Base-by-base conservation (phyloP, 2,329 filamentous ascomycete species). In the Aspergillus sp. region DNA sequence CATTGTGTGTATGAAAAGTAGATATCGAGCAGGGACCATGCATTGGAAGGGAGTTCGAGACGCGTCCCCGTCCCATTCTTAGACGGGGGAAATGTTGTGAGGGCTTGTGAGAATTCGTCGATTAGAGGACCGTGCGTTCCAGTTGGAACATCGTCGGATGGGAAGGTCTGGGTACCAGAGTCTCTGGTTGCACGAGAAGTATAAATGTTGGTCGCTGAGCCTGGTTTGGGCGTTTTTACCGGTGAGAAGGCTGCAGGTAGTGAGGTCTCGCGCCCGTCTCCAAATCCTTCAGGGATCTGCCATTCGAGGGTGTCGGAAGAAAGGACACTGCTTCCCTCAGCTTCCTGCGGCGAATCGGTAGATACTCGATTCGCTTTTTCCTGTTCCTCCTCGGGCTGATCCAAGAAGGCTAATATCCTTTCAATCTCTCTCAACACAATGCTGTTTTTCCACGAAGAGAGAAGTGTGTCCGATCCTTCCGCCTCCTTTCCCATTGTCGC, bases 1-100 rank as follows among this genome's bases (percentile, higher is more conserved):
- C 78, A 81, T 59, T 90, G 84, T 0, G 83, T 87, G 53, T 87
- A 88, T 1, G 84, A 79, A 47, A 88, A 86, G 59, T 88, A 90
- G 5, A 85, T 74, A 51, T 89, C 83, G 33, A 90, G 67, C 4
- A 90, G 72, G 2, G 75, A 71, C 61, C 63, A 65, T 27, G 60
- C 57, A 41, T 66, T 66, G 11, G 57, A 69, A 73, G 82, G 58
- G 75, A 78, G 55, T 79, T 75, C 11, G 62, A 57, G 11, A 75
- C 12, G 39, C 9, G 7, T 6, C 6, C 32, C 29, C 13, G 27
- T 19, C 4, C 27, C 32, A n/a, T 29, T 9, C 4, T 7, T 29
- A 19, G 39, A 7, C 2, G 31, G 19, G 30, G 13, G 19, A 13
- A 31, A 10, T 39, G 13, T 33, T n/a, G 29, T 19, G 19, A 19